phyloP scores from a whole-genome alignment of 2,329 filamentous ascomycete species.

The Trichoderma oligosporum region DNA sequence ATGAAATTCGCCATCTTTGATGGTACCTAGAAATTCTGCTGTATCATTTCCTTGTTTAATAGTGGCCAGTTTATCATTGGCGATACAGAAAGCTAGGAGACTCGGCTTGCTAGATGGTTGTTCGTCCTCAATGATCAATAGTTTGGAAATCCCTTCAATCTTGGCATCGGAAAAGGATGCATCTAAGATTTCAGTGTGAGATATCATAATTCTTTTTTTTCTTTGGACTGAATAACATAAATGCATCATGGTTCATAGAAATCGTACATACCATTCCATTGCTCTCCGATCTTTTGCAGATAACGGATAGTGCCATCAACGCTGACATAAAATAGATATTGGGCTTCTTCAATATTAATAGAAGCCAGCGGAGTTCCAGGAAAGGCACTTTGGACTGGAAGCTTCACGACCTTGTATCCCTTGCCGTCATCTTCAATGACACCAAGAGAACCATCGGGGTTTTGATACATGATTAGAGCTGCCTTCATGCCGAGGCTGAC shows the following conservation, averaged over 20 bases:
- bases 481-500: background rate
- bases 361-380: background rate
- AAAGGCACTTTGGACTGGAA: background rate
- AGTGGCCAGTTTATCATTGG: background rate
- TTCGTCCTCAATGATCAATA: background rate
- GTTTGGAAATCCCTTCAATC: background rate
- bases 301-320: background rate
- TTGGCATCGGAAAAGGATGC: background rate
- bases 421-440: background rate
- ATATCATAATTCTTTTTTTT: too few species aligned
- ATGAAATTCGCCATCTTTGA: background rate
- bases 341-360: background rate
- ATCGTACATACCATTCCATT: slow-evolving; percentile 7
- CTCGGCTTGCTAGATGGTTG: background rate
- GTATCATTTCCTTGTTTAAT: background rate
- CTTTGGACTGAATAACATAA: too few species aligned
- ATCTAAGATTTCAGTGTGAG: background rate
- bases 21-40: background rate
- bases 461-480: background rate
- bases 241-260: too few species aligned
- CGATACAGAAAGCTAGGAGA: background rate
- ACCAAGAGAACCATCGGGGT: background rate
- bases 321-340: background rate
- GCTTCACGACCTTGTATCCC: background rate
- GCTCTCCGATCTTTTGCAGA: background rate